Evolutionary conservation across 2,329 filamentous ascomycete species (phyloP), one percentile per base, ranked within the genome.

Genomic region (Penicillium rolfsii): DNA sequence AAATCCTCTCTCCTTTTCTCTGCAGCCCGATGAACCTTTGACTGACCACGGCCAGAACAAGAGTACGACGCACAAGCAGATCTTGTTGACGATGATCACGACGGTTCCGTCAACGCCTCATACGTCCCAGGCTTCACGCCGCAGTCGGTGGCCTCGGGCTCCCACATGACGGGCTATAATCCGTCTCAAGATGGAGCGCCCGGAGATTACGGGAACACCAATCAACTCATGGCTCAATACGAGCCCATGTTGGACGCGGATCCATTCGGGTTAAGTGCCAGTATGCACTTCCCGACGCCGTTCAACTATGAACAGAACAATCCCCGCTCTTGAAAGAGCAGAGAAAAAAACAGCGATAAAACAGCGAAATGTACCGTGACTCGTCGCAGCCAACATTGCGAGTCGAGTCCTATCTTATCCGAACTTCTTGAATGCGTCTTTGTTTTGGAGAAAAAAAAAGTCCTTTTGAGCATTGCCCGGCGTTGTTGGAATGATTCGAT

Each of bases 31-130:
- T 36, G 26, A 33, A 36, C 22, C 3, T 24, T 3, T 36, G 14
- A 43, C 64, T 68, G 40, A 70, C 58, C 38, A 38, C 73, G 84
- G 83, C 43, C 82, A 97, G 94, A 98, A 82, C 93, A 96, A 84
- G 94, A 98, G 82, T 98, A 97, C 80, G 93, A 97, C 76, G 90
- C 91, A 58, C 91, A 92, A 80, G 87, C 86, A 76, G 92, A 94
- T 71, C 91, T 96, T 84, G 87, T 96, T 76, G 93, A 97, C 72
- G 91, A 96, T 63, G 89, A 91, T 70, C 85, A 82, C 74, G 83
- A 88, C 66, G 89, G 92, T 63, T 87, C 87, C 11, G 85, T 89
- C 58, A 88, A 87, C 45, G 85, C 88, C 48, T 87, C 88, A 8
- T 94, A 91, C 73, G 85, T 86, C 41, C 77, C 81, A n/a, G 74